Evolutionary conservation across 768 basidiomycete genomes (phyloP).

Genomic region (Agrocybe praecox): DNA sequence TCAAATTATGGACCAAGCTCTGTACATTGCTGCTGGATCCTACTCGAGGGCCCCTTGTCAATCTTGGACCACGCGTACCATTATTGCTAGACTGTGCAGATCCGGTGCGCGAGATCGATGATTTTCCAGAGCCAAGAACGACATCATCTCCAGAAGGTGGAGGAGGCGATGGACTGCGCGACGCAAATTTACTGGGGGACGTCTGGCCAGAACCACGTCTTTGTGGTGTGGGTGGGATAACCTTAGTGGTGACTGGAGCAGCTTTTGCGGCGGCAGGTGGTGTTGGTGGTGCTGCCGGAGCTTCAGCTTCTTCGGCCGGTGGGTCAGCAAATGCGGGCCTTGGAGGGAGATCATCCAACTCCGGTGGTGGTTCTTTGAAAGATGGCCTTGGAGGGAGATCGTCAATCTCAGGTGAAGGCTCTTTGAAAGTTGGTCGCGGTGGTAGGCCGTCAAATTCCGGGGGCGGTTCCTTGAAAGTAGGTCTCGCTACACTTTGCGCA

Average conservation of each 20-base stretch:
- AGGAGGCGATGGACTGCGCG: conserved; percentile 49
- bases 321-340: conserved; percentile 58
- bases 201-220: conserved; percentile 39
- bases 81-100: conserved; percentile 40
- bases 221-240: conserved; percentile 57
- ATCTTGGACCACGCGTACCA: conserved; percentile 29
- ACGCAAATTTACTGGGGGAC: conserved; percentile 34
- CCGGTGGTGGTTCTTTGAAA: conserved; percentile 59
- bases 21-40: conserved; percentile 51
- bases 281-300: conserved; percentile 36
- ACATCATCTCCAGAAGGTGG: conserved; percentile 32
- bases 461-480: conserved; percentile 51
- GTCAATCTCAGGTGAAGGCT: conserved; percentile 55
- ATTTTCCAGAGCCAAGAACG: conserved; percentile 36
- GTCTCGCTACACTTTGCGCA: conserved; percentile 16
- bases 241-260: conserved; percentile 27
- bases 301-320: conserved; percentile 55
- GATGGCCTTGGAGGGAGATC: conserved; percentile 17
- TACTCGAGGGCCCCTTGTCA: conserved; percentile 50
- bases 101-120: conserved; percentile 48
- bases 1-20: conserved; percentile 58
- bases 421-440: conserved; percentile 30
- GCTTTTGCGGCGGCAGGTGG: conserved; percentile 32
- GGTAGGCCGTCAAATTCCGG: conserved; percentile 44
- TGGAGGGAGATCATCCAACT: conserved; percentile 40